Evolutionary conservation across 164 flowering plant genomes (phyloP).

Genomic region (Aristolochia fimbriata): DNA sequence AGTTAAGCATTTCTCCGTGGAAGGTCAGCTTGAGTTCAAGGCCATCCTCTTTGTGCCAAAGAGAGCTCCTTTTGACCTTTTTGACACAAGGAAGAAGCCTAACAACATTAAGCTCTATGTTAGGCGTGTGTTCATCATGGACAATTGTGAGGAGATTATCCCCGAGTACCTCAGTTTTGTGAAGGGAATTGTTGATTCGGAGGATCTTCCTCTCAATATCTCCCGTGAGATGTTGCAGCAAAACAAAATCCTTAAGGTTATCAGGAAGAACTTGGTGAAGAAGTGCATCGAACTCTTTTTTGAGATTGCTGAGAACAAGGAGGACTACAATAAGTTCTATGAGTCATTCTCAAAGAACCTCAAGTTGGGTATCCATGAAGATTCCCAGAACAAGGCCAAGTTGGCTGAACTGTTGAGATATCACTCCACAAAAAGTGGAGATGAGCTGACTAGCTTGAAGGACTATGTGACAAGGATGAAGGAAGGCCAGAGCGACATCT

Average conservation of each 20-base stretch:
- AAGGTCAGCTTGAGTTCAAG: constrained; percentile 57
- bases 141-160: constrained; percentile 53
- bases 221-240: constrained; percentile 57
- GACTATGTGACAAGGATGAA: constrained; percentile 70
- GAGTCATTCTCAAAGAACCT: constrained; percentile 56
- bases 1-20: constrained; percentile 56
- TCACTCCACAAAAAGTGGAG: constrained; percentile 62
- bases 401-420: constrained; percentile 49
- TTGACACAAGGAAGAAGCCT: constrained; percentile 48
- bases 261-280: constrained; percentile 63
- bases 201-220: constrained; percentile 61
- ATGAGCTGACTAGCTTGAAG: constrained; percentile 61
- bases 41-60: constrained; percentile 47
- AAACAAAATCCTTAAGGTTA: constrained; percentile 59
- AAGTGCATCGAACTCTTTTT: constrained; percentile 61
- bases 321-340: constrained; percentile 54
- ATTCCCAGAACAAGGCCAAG: constrained; percentile 47
- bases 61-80: constrained; percentile 56
- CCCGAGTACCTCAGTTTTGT: constrained; percentile 50
- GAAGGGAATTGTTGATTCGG: constrained; percentile 55
- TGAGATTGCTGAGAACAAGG: constrained; percentile 54
- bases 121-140: constrained; percentile 48
- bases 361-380: constrained; percentile 59
- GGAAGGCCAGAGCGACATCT: constrained; percentile 62
- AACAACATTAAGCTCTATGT: constrained; percentile 65